These are phyloP conservation scores for Heterobasidion occidentale DNA, from an alignment of 1,284 basidiomycete genomes.

Conservation along the genomic window DNA sequence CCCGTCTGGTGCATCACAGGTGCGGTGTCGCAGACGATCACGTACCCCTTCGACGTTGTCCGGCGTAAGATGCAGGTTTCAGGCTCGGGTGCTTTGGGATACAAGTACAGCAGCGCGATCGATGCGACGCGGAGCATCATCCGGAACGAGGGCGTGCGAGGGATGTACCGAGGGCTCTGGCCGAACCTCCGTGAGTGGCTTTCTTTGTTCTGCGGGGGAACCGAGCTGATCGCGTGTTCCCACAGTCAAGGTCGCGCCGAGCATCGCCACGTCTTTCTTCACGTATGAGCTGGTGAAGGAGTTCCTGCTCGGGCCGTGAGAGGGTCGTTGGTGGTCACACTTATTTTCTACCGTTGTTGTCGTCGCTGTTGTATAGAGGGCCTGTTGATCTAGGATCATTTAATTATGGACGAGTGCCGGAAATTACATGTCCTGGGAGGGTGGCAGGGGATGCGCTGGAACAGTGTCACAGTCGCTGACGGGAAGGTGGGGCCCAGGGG, in stretches of 20 bases:
- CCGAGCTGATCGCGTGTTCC: slow-evolving; percentile 7
- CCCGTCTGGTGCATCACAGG: slow-evolving; percentile 29
- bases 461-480: too few relatives aligned
- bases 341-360: too few relatives aligned
- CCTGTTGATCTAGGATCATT: too few relatives aligned
- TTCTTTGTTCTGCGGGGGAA: not conserved
- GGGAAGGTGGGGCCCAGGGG: too few relatives aligned
- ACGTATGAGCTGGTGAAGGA: slow-evolving; percentile 67
- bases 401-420: too few relatives aligned
- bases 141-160: slow-evolving; percentile 63
- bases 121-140: slow-evolving; percentile 71
- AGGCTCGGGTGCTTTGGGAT: slow-evolving; percentile 45
- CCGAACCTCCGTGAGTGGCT: slow-evolving; percentile 78
- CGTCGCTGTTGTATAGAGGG: too few relatives aligned
- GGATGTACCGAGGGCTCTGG: slow-evolving; percentile 84
- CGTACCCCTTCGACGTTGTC: slow-evolving; percentile 94
- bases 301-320: slow-evolving; percentile 13
- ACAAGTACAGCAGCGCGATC: slow-evolving; percentile 72
- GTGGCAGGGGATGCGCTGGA: too few relatives aligned
- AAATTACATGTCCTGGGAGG: too few relatives aligned
- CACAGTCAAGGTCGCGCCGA: slow-evolving; percentile 84
- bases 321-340: not conserved
- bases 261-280: slow-evolving; percentile 83
- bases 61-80: slow-evolving; percentile 94
- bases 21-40: slow-evolving; percentile 86